These are phyloP conservation scores for Aspergillus ibericus DNA, from an alignment of 2,329 filamentous ascomycete genomes.

Conservation along the genomic window DNA sequence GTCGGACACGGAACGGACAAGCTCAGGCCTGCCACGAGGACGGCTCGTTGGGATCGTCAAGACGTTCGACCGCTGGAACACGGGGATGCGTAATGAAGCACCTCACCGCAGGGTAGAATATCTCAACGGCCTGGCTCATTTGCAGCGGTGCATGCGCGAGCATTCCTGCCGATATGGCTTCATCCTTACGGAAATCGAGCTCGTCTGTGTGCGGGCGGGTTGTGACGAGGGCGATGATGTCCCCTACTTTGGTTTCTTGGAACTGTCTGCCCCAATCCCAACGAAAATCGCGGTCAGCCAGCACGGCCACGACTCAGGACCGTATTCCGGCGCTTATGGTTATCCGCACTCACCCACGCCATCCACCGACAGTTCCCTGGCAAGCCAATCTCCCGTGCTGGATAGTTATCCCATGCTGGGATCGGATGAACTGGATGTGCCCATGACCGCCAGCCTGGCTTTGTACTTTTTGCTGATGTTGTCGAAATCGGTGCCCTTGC, in stretches of 20 bases:
- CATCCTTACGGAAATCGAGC: conserved; percentile 93
- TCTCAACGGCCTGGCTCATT: conserved; percentile 77
- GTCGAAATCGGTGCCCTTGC: conserved; percentile 60
- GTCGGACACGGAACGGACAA: conserved; percentile 51
- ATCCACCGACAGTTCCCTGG: conserved; percentile 31
- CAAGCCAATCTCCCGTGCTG: conserved; percentile 16
- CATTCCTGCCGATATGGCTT: conserved; percentile 92
- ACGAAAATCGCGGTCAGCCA: conserved; percentile 46
- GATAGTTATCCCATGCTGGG: conserved; percentile 7
- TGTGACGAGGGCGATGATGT: conserved; percentile 57
- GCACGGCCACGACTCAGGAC: background rate
- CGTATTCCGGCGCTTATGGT: conserved; percentile 15
- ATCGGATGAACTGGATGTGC: conserved; percentile 25
- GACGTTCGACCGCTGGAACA: conserved; percentile 92
- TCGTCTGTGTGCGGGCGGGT: conserved; percentile 84
- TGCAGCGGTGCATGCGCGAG: conserved; percentile 91
- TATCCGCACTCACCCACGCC: conserved; percentile 30
- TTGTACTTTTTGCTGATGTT: conserved; percentile 68
- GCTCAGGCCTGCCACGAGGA: conserved; percentile 53
- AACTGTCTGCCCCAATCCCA: conserved; percentile 63
- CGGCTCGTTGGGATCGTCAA: conserved; percentile 84
- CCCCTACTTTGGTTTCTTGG: conserved; percentile 86
- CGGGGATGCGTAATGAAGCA: conserved; percentile 82
- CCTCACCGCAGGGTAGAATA: conserved; percentile 87
- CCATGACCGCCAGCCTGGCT: conserved; percentile 59